Conservation (phyloP, 805 yeast genomes). For the Wickerhamomyces sydowiorum region DNA sequence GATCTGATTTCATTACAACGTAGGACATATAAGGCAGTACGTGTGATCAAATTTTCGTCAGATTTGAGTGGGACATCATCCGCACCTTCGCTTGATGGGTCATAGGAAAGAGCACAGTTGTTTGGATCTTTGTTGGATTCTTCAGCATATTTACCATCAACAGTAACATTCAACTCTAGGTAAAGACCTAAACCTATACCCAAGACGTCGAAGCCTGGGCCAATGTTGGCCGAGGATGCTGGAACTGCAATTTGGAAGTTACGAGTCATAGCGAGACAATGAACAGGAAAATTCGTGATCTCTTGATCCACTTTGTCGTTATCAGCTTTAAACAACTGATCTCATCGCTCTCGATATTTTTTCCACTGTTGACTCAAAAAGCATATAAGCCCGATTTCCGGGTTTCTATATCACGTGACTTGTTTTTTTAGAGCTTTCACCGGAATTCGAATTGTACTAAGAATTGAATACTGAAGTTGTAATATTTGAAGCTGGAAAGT, state of each 20-base stretch:
- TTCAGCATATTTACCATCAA: constrained; percentile 45
- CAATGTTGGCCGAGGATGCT: constrained; percentile 96
- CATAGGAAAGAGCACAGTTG: constrained; percentile 66
- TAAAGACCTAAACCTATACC: constrained; percentile 84
- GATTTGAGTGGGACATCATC: constrained; percentile 72
- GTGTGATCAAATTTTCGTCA: constrained; percentile 80
- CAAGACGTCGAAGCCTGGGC: constrained; percentile 96
- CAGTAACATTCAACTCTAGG: constrained; percentile 61
- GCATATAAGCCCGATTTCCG: neutral
- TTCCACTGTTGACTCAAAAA: neutral
- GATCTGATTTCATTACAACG: constrained; percentile 71
- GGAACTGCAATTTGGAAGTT: constrained; percentile 72
- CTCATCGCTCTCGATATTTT: neutral
- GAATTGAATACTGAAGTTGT: neutral
- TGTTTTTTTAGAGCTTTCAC: neutral
- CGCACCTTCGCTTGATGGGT: constrained; percentile 70
- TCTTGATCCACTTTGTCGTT: neutral
- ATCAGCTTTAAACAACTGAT: no score
- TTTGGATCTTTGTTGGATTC: constrained; percentile 54
- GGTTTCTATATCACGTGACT: neutral
- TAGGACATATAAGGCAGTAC: constrained; percentile 87
- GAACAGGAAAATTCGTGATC: neutral
- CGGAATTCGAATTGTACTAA: constrained; percentile 1
- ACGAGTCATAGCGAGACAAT: constrained; percentile 31
- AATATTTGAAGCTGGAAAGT: neutral